Base-by-base conservation (phyloP, 345 rosid species). In the Salix koriyanagi region DNA sequence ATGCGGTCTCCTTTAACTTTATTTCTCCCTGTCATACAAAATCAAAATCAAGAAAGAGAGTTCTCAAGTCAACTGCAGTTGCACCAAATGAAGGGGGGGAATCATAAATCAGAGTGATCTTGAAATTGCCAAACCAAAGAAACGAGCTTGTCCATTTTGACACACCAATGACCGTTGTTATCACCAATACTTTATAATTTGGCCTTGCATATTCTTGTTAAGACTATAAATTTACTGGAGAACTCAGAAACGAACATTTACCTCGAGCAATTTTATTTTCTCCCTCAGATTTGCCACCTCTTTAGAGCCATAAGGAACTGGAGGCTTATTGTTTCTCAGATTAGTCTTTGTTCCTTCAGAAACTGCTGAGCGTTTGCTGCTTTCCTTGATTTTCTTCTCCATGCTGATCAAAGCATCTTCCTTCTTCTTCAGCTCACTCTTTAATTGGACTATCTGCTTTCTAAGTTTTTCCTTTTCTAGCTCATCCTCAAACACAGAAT, bases 391-490 rank as follows among this genome's bases (percentile, higher is more conserved):
- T 81, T 85, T 86, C 90, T 91, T 91, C 85, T 91, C 92, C 39
- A 84, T 48, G 77, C 67, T 72, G 48, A 61, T 56, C 67, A 84
- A 75, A 44, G 83, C 87, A 44, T 85, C 91, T 66, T 90, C 91
- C 84, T 88, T 91, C 85, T 85, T 90, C 89, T 86, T 86, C 64
- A 93, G 85, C 78, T 93, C 96, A 46, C 85, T 86, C 87, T 83
- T 89, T 67, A 89, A 71, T 76, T 84, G 85, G 67, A 76, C 72
- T 7, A 88, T 83, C 74, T 91, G 90, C 82, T 86, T 89, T 82
- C 79, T 87, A 58, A 90, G 87, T 23, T 84, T 87, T 83, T 92
- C 96, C 54, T 89, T 92, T 87, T 89, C 94, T 52, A 66, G 6
- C 73, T 91, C 94, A 71, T 86, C 88, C 78, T 78, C 89, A 11